Percentiles rank a stretch among this genome's conserved stretches.
Conservation (phyloP, 2,329 filamentous ascomycete genomes). For the Phialocephala sp. region DNA sequence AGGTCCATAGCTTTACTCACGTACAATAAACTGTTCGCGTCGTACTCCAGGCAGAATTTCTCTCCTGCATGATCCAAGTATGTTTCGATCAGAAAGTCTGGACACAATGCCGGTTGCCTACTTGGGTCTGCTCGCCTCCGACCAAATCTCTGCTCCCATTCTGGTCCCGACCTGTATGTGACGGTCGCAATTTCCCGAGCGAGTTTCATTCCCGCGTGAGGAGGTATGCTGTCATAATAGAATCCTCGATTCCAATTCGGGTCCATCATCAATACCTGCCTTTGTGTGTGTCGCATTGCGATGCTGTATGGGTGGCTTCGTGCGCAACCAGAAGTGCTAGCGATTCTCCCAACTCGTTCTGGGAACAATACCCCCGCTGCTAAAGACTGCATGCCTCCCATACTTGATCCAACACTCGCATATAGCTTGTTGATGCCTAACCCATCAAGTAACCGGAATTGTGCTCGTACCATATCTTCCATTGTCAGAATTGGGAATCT, state of each 20-base stretch:
- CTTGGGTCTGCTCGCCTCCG: slow-evolving; percentile 83
- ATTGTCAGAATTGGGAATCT: slow-evolving; percentile 95
- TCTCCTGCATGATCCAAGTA: slow-evolving; percentile 98
- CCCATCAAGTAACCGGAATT: slow-evolving; percentile 85
- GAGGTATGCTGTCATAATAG: slow-evolving; percentile 88
- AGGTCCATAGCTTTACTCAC: slow-evolving; percentile 99
- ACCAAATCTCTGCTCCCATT: slow-evolving; percentile 96
- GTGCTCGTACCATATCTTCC: slow-evolving; percentile 96
- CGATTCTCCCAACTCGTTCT: slow-evolving; percentile 78
- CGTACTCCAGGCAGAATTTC: slow-evolving; percentile 97
- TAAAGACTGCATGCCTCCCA: slow-evolving; percentile 98
- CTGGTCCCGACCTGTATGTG: slow-evolving; percentile 93
- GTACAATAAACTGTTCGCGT: slow-evolving; percentile 93
- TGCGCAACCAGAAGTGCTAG: slow-evolving; percentile 91
- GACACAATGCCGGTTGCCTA: slow-evolving; percentile 90
- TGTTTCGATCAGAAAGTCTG: slow-evolving; percentile 96
- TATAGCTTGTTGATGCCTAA: slow-evolving; percentile 80
- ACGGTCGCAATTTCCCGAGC: slow-evolving; percentile 97
- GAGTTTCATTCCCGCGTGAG: slow-evolving; percentile 97
- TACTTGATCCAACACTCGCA: slow-evolving; percentile 92
- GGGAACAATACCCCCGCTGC: slow-evolving; percentile 86
- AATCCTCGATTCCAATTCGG: slow-evolving; percentile 95
- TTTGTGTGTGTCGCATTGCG: slow-evolving; percentile 96
- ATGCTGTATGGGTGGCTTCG: slow-evolving; percentile 97
- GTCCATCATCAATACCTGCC: slow-evolving; percentile 99